Base-by-base conservation (phyloP, 345 rosid genomes). In the Viola odorata region DNA sequence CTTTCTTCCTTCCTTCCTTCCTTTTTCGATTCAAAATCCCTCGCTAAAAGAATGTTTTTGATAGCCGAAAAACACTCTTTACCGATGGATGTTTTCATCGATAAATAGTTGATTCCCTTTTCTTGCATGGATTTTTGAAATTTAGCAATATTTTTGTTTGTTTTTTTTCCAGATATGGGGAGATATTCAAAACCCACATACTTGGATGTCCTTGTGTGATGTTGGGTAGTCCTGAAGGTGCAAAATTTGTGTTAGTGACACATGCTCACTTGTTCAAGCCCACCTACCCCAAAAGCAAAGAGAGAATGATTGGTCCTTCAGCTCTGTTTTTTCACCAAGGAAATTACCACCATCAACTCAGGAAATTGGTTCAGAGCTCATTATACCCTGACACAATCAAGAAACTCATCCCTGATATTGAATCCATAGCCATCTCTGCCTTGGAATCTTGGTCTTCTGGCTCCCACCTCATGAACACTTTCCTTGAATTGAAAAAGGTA, bases 311-410 rank as follows among this genome's bases (percentile, higher is more conserved):
- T 15, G 88, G 88, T 3, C 74, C 77, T n/a, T 67, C 67, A 6
- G 85, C 88, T 56, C 67, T 83, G 4, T 80, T 83, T 62, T 83
- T 83, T 54, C 83, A 83, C 70, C 83, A 78, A 60, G 81, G 80
- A 5, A 62, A 51, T 23, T 80, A 80, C 61, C 88, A 83, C 50
- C 42, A 49, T 59, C 60, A 55, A 23, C 54, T 80, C 7, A 70
- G 81, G 65, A 83, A 76, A 50, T 57, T 83, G 4, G 81, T 80
- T 50, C 85, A 69, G 13, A 63, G 69, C 4, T 76, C 88, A 4
- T 66, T 80, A 55, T 69, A 70, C 17, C 83, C 74, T 0, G 72
- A 72, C 3, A 44, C 50, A 14, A 74, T 78, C 52, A 41, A 60
- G 14, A 59, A 63, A 65, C 68, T 41, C 1, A 77, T 83, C 64